Conservation (phyloP, 2,329 filamentous ascomycete species). For the Fusarium robinianum region DNA sequence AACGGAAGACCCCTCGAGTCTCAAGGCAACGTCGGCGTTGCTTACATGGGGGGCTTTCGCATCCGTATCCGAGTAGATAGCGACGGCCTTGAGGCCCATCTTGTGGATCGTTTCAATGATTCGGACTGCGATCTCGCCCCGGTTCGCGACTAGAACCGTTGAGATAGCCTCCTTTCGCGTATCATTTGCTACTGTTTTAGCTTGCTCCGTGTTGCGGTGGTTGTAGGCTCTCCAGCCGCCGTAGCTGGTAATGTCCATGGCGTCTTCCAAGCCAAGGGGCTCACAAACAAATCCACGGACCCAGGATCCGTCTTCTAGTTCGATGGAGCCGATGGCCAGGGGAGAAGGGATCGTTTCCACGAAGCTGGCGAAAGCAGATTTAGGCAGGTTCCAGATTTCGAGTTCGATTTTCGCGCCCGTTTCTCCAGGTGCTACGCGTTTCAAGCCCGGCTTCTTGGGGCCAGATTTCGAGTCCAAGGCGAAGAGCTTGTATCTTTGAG, state of each 20-base stretch:
- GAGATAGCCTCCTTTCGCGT: slow-evolving; percentile 19
- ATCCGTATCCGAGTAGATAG: slow-evolving; percentile 69
- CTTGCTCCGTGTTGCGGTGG: not conserved
- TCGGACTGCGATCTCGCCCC: slow-evolving; percentile 66
- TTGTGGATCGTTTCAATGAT: slow-evolving; percentile 69
- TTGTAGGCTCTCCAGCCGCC: slow-evolving; percentile 42
- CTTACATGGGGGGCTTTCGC: slow-evolving; percentile 69
- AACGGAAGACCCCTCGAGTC: slow-evolving; percentile 56
- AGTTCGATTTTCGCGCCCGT: slow-evolving; percentile 39
- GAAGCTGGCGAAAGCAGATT: slow-evolving; percentile 38
- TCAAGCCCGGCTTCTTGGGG: slow-evolving; percentile 41
- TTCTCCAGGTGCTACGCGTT: slow-evolving; percentile 27
- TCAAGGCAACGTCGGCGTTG: slow-evolving; percentile 68
- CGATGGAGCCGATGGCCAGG: slow-evolving; percentile 43
- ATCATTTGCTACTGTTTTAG: not conserved
- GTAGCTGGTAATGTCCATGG: slow-evolving; percentile 39
- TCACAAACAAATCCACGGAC: slow-evolving; percentile 46
- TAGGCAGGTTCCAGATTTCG: slow-evolving; percentile 44
- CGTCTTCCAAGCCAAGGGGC: slow-evolving; percentile 38
- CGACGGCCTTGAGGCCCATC: slow-evolving; percentile 70
- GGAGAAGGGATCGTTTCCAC: slow-evolving; percentile 41
- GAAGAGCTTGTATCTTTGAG: slow-evolving; percentile 39
- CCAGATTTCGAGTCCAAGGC: slow-evolving; percentile 28
- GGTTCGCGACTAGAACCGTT: slow-evolving; percentile 68
- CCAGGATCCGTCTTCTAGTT: slow-evolving; percentile 43